Base-by-base conservation (phyloP, 2,329 filamentous ascomycete species). In the Penicillium sp. region DNA sequence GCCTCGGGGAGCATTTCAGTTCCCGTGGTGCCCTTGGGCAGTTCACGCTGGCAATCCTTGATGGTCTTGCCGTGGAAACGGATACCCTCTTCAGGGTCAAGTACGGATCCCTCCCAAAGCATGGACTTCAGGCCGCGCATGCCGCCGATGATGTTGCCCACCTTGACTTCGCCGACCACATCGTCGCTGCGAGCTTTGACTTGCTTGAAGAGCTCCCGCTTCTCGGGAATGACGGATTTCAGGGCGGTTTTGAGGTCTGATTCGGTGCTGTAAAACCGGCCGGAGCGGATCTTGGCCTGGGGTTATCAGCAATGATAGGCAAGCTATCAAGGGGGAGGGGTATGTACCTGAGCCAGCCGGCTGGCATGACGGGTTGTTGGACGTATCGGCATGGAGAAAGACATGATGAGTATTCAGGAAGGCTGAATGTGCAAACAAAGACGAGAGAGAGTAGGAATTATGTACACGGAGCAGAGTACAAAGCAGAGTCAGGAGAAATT, bases 91-190 rank as follows among this genome's bases (percentile, higher is more conserved):
- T 97, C 85, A 59, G 93, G 86, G 66, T 98, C 93, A 43, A 98
- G 83, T 22, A 97, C 91, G 10, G 90, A 96, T 41, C 93, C 93
- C 73, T 98, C 93, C 93, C 93, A 98, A 48, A 98, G 81, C 89
- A 98, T 96, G 60, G 89, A 87, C 75, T 95, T 96, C 60, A 98
- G 81, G 34, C 91, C 91, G 75, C 90, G 87, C 93, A 97, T 97
- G 64, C 93, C 93, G 62, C 93, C 93, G 61, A 97, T 82, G 22
- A 88, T 88, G 73, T 93, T 95, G 72, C 91, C 87, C 40, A 97
- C 82, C 77, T 91, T 95, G 71, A 97, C 83, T 63, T 95, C 87
- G 49, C 91, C 91, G 62, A 97, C 83, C 53, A 84, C 83, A 71
- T 90, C 93, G 63, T 84, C 81, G 45, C 81, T 79, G 68, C 91